A percentile compares a stretch with the other conserved stretches of the same genome.
Conservation (phyloP, 345 rosid genomes). For the Laguncularia racemosa region DNA sequence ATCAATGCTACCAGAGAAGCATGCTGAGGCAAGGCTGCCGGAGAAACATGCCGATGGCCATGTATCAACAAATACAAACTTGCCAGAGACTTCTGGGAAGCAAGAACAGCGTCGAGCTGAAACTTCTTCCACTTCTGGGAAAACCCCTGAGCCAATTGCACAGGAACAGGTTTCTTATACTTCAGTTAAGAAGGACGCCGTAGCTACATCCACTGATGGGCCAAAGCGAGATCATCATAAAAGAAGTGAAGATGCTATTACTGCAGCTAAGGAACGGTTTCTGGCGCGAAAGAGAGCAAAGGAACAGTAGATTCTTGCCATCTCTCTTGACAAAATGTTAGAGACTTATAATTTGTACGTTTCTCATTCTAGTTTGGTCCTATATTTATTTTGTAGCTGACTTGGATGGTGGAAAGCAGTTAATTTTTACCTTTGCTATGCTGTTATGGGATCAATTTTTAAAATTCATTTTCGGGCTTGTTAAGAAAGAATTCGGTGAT, state of each 20-base stretch:
- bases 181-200: constrained; percentile 17
- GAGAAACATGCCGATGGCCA: constrained; percentile 1
- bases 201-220: constrained; percentile 26
- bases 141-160: constrained; percentile 25
- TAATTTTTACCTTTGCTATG: too few relatives aligned
- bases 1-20: too few relatives aligned
- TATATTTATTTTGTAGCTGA: neutral
- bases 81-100: constrained; percentile 14
- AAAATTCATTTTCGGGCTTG: too few relatives aligned
- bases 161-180: constrained; percentile 15
- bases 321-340: too few relatives aligned
- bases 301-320: constrained; percentile 15
- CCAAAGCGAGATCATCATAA: constrained; percentile 49
- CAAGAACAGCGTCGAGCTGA: constrained; percentile 20
- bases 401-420: neutral
- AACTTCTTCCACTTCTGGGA: constrained; percentile 16
- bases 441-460: too few relatives aligned
- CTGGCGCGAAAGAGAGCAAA: constrained; percentile 74
- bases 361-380: too few relatives aligned
- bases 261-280: constrained; percentile 76
- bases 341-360: too few relatives aligned
- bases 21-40: too few relatives aligned
- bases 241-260: constrained; percentile 54
- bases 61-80: constrained; percentile 13
- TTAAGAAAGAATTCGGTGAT: too few relatives aligned